These are phyloP conservation scores for Fusarium solani-melongenae DNA, from an alignment of 2,329 filamentous ascomycete genomes.

Conservation along the genomic window DNA sequence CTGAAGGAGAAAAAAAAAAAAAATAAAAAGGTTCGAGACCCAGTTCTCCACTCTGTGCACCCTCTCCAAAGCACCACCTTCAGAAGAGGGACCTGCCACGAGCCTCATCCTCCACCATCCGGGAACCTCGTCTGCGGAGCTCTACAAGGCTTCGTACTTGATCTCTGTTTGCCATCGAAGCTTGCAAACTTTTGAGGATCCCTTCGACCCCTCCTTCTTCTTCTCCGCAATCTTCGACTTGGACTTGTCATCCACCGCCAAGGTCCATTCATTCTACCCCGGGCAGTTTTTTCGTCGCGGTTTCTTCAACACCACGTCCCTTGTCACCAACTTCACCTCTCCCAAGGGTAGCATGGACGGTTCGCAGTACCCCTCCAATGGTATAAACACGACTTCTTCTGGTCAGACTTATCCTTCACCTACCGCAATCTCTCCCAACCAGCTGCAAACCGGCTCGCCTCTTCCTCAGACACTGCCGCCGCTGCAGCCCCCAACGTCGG, in stretches of 20 bases:
- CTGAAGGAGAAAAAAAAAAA: slow-evolving; percentile 47
- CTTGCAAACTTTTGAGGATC: slow-evolving; percentile 23
- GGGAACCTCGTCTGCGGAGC: slow-evolving; percentile 48
- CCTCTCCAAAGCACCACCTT: slow-evolving; percentile 59
- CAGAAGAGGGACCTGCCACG: slow-evolving; percentile 51
- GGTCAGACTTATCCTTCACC: slow-evolving; percentile 63
- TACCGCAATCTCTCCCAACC: slow-evolving; percentile 63
- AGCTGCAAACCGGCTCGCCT: slow-evolving; percentile 60
- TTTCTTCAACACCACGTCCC: slow-evolving; percentile 37
- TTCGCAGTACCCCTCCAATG: slow-evolving; percentile 65
- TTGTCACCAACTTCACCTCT: slow-evolving; percentile 46
- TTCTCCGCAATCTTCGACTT: slow-evolving; percentile 41
- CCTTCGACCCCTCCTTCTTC: slow-evolving; percentile 23
- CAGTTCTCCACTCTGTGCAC: slow-evolving; percentile 58
- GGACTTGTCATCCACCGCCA: slow-evolving; percentile 39
- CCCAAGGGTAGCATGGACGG: slow-evolving; percentile 63
- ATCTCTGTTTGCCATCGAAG: slow-evolving; percentile 40
- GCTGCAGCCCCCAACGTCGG: slow-evolving; percentile 59
- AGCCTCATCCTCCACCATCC: slow-evolving; percentile 55
- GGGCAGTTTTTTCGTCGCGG: slow-evolving; percentile 39
- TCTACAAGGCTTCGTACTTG: slow-evolving; percentile 41
- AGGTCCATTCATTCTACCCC: slow-evolving; percentile 37
- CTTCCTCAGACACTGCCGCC: slow-evolving; percentile 67
- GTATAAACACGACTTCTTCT: slow-evolving; percentile 65
- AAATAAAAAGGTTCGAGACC: slow-evolving; percentile 57